Evolutionary conservation across 768 basidiomycete genomes (phyloP).

Genomic region (Tephrocybe sp.): DNA sequence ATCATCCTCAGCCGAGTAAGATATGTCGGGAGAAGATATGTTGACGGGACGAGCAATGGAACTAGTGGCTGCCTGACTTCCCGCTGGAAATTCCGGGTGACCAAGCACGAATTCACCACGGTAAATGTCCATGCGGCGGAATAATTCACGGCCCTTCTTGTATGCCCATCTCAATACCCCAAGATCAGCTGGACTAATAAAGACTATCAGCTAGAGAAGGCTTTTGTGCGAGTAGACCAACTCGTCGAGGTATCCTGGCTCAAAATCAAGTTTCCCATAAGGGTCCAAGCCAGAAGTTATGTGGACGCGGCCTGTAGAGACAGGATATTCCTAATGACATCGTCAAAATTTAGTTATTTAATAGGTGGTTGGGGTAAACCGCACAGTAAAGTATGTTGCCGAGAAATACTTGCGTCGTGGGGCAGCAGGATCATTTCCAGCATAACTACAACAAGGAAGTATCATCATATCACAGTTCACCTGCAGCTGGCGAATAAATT

Average conservation of each 20-base stretch:
- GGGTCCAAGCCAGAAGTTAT: conserved; percentile 40
- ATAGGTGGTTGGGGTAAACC: conserved; percentile 16
- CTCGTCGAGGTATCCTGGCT: conserved; percentile 43
- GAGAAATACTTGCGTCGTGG: conserved; percentile 27
- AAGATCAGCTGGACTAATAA: conserved; percentile 39
- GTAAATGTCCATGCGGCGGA: conserved; percentile 48
- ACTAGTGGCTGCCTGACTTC: conserved; percentile 28
- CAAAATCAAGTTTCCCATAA: conserved; percentile 42
- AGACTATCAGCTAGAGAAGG: not conserved
- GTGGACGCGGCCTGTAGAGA: conserved; percentile 46
- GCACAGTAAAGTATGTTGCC: conserved; percentile 17
- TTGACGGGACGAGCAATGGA: conserved; percentile 27
- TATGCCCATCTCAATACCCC: conserved; percentile 48
- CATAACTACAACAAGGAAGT: conserved; percentile 10
- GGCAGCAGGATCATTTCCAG: conserved; percentile 16
- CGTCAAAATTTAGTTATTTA: conserved; percentile 13
- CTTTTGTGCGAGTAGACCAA: conserved; percentile 21
- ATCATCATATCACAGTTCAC: conserved; percentile 23
- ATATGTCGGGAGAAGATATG: conserved; percentile 33
- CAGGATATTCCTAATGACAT: conserved; percentile 40
- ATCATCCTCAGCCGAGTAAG: conserved; percentile 40
- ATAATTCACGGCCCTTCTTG: conserved; percentile 52
- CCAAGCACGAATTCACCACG: conserved; percentile 34
- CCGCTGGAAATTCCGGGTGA: conserved; percentile 37
- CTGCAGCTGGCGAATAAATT: not conserved